Percentiles rank a stretch among this genome's conserved stretches.
Conservation (phyloP, 225 moss, liverwort and hornwort genomes). For the Lunularia cruciata region DNA sequence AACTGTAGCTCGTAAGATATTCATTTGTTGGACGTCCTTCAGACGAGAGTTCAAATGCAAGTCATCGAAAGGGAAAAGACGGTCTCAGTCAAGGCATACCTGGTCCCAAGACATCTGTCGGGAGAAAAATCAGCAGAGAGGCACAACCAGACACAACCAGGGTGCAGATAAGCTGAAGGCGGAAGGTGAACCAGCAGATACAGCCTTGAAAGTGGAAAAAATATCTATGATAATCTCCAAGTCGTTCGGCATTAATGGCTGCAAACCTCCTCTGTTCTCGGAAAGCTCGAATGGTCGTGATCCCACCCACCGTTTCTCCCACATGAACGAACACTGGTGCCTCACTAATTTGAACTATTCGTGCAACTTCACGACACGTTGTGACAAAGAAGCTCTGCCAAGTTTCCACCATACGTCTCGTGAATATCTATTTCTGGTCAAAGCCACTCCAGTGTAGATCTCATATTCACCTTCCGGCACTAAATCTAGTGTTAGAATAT, state of each 20-base stretch:
- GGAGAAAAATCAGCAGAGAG: slow-evolving; percentile 27
- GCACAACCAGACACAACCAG: slow-evolving; percentile 13
- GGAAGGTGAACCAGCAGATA: slow-evolving; percentile 18
- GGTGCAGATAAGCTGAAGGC: slow-evolving; percentile 20
- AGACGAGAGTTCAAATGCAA: neutral
- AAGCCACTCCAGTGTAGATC: too few species aligned
- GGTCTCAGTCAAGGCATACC: slow-evolving; percentile 14
- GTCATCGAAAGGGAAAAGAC: too few species aligned
- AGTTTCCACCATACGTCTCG: too few species aligned
- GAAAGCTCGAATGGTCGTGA: slow-evolving; percentile 33
- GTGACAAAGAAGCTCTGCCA: slow-evolving; percentile 25
- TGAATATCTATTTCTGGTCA: too few species aligned
- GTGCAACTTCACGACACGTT: slow-evolving; percentile 17
- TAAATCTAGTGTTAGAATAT: too few species aligned
- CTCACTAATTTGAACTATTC: slow-evolving; percentile 27
- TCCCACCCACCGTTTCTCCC: slow-evolving; percentile 27
- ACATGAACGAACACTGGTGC: slow-evolving; percentile 40
- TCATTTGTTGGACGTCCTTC: too few species aligned
- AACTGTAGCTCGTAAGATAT: too few species aligned
- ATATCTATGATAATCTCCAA: slow-evolving; percentile 30
- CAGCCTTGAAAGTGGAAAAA: slow-evolving; percentile 19
- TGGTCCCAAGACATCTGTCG: slow-evolving; percentile 24
- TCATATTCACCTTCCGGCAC: too few species aligned
- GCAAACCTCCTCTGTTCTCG: slow-evolving; percentile 32
- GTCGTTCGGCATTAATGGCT: slow-evolving; percentile 13